Base-by-base conservation (phyloP, 768 basidiomycete species). In the Phanerochaete sordida region DNA sequence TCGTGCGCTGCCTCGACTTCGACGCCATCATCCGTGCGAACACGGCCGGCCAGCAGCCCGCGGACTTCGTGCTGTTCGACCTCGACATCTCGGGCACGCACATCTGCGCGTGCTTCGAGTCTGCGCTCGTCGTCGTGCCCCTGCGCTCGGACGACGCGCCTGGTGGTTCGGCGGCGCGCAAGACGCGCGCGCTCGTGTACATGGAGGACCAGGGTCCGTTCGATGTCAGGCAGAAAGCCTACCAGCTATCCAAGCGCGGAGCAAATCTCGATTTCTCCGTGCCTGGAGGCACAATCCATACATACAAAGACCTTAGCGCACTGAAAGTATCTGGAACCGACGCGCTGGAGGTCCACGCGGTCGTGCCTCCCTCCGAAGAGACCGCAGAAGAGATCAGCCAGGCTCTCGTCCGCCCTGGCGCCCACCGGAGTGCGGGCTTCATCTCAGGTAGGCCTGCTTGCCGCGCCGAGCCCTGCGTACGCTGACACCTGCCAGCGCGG, bases 61-160 rank as follows among this genome's bases (percentile, higher is more conserved):
- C 43, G 19, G 55, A 60, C 9, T 54, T 51, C 23, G 44, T 64
- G 21, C 56, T 61, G 23, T 60, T 65, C 50, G 64, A 67, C 45
- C 31, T 69, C n/a, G 64, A 66, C 35, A 21, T 69, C 12, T 62
- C 66, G 13, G 45, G 39, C 23, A 50, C 46, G 19, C 57, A 65
- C 23, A 28, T 69, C 1, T 58, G 57, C 16, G 56, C 61, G 12
- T 64, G 66, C 30, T 52, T 64, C 51, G 57, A 65, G 49, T 27
- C 56, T 1, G 58, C 37, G 2, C 33, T 67, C 21, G 55, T 69
- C 35, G 44, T 65, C 9, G 47, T 64, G 7, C 37, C 46, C n/a
- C 23, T 66, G 16, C 47, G 43, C 13, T 39, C 26, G 27, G n/a
- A 45, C 45, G 50, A 52, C 48, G 9, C 23, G 19, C 7, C 54